A percentile compares a stretch with the other conserved stretches of the same genome.
These are phyloP conservation scores for Actinidia chinensis DNA, from an alignment of 179 eudicot genomes.

Conservation along the genomic window DNA sequence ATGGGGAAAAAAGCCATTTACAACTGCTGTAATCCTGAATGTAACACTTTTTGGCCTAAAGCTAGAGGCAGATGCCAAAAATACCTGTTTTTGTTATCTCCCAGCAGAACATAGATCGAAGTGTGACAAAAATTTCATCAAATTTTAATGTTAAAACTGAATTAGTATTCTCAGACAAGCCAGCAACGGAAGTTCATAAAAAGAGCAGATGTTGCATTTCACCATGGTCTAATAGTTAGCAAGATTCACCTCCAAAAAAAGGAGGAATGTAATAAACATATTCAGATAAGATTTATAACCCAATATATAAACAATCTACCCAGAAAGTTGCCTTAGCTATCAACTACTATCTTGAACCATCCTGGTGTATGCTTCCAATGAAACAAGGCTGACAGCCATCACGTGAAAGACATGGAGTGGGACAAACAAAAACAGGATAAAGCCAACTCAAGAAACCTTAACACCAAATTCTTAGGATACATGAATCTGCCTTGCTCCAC, in stretches of 20 bases:
- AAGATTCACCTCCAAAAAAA: conserved; percentile 9
- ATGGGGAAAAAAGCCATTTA: neutral
- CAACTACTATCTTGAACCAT: neutral
- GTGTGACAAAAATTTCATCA: neutral
- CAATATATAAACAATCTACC: neutral
- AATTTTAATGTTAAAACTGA: neutral
- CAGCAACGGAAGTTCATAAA: neutral
- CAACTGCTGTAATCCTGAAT: neutral
- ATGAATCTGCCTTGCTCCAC: neutral
- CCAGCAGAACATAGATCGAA: neutral
- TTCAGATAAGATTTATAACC: neutral
- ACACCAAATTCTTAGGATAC: conserved; percentile 2
- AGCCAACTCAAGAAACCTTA: conserved; percentile 2
- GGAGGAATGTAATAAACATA: neutral
- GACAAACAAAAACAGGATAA: conserved; percentile 1
- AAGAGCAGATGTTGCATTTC: neutral
- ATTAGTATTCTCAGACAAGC: neutral
- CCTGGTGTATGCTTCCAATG: neutral
- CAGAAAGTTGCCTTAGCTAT: neutral
- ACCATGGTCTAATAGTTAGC: neutral
- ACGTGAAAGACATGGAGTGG: neutral
- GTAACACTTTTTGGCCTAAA: neutral
- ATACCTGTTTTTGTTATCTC: neutral
- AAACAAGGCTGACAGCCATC: neutral
- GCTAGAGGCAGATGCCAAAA: neutral